These are phyloP conservation scores for Cryphonectria carpinicola DNA, from an alignment of 2,329 filamentous ascomycete genomes.

Conservation along the genomic window DNA sequence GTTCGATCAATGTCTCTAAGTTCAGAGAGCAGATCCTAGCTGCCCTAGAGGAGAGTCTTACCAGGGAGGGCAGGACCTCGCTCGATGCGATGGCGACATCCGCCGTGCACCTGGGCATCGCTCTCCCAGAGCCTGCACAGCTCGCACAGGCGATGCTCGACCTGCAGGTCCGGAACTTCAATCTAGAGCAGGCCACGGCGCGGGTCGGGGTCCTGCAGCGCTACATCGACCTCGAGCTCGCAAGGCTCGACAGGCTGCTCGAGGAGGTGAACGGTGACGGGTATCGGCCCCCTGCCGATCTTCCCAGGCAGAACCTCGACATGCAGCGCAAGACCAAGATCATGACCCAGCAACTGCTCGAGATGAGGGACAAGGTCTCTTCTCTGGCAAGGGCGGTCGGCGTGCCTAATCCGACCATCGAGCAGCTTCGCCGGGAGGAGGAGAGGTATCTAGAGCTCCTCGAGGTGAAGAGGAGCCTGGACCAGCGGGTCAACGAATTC, in stretches of 20 bases:
- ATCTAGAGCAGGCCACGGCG: slow-evolving; percentile 58
- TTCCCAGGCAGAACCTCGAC: slow-evolving; percentile 74
- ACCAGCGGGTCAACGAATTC: slow-evolving; percentile 67
- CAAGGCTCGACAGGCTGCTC: slow-evolving; percentile 44
- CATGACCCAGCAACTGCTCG: slow-evolving; percentile 67
- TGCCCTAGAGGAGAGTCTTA: slow-evolving; percentile 58
- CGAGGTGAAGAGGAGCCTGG: slow-evolving; percentile 61
- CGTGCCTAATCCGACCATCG: slow-evolving; percentile 53
- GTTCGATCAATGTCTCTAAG: slow-evolving; percentile 30
- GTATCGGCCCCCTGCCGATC: slow-evolving; percentile 59
- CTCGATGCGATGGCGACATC: slow-evolving; percentile 62
- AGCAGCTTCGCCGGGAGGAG: slow-evolving; percentile 62
- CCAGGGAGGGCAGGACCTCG: slow-evolving; percentile 56
- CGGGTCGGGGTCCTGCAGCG: slow-evolving; percentile 60
- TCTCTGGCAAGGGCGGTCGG: slow-evolving; percentile 42
- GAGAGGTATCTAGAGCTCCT: slow-evolving; percentile 61
- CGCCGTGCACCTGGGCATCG: slow-evolving; percentile 53
- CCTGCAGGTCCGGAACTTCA: slow-evolving; percentile 57
- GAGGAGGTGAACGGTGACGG: slow-evolving; percentile 46
- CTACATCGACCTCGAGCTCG: slow-evolving; percentile 58
- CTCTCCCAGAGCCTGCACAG: slow-evolving; percentile 51
- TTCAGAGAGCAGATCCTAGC: slow-evolving; percentile 51
- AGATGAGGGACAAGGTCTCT: slow-evolving; percentile 62
- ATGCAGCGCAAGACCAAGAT: slow-evolving; percentile 72
- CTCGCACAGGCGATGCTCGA: slow-evolving; percentile 58